These are phyloP conservation scores for Cercospora sojina DNA, from an alignment of 2,329 filamentous ascomycete species.

Conservation along the genomic window DNA sequence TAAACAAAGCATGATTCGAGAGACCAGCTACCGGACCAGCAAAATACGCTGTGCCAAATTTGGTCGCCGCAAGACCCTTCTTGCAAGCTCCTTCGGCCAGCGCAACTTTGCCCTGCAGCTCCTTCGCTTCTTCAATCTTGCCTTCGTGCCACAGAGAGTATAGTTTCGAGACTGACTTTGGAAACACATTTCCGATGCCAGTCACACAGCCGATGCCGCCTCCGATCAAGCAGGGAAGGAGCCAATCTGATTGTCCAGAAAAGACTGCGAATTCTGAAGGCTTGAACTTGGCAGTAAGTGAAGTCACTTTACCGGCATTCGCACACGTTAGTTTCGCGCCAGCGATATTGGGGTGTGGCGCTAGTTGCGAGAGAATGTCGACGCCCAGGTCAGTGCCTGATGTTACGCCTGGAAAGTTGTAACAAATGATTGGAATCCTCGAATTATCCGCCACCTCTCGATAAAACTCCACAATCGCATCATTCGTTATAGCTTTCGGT, in stretches of 20 bases:
- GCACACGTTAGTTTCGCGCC: constrained; percentile 65
- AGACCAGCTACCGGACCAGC: constrained; percentile 26
- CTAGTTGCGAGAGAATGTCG: constrained; percentile 57
- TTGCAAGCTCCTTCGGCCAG: constrained; percentile 66
- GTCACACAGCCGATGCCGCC: constrained; percentile 52
- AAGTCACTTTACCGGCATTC: constrained; percentile 59
- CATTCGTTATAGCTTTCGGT: constrained; percentile 40
- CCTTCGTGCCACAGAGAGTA: constrained; percentile 61
- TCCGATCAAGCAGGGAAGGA: constrained; percentile 52
- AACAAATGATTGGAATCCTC: constrained; percentile 33
- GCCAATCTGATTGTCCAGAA: constrained; percentile 67
- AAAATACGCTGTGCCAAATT: constrained; percentile 59
- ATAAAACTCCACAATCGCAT: constrained; percentile 41
- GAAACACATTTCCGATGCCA: constrained; percentile 55
- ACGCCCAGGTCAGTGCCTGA: constrained; percentile 68
- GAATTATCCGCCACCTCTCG: constrained; percentile 42
- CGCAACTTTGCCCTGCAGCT: constrained; percentile 61
- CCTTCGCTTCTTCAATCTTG: constrained; percentile 57
- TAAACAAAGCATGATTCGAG: constrained; percentile 13
- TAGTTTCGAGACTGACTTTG: constrained; percentile 56
- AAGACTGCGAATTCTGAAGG: constrained; percentile 61
- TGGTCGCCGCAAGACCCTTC: constrained; percentile 65
- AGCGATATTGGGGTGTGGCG: constrained; percentile 57
- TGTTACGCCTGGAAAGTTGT: constrained; percentile 62
- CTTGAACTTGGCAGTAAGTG: constrained; percentile 53